Evolutionary conservation across 2,329 filamentous ascomycete species (phyloP), one percentile per base, ranked within the genome.

Genomic region (Diaporthe ampelina): DNA sequence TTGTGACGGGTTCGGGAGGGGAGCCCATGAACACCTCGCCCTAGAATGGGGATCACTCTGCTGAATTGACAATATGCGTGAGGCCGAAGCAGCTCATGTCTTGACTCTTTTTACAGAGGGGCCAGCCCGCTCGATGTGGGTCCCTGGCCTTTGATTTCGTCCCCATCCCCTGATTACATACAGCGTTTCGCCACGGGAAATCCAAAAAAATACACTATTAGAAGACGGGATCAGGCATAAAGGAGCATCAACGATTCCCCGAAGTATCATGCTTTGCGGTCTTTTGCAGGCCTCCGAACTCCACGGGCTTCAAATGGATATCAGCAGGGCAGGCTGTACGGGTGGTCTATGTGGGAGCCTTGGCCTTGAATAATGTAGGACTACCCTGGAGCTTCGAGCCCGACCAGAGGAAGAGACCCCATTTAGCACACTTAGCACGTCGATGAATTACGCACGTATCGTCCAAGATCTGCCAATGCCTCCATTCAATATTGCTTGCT

Each of bases 1-100:
- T 85, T 69, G 88, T 89, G 73, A 85, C 85, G 65, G 88, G 86
- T 78, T 80, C 83, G 72, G 85, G 86, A 73, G 88, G 88, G 74
- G 89, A 91, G 79, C 89, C 90, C 48, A 91, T 91, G 90, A 91
- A 90, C 85, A 91, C 89, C 79, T 91, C 89, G 82, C 90, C 90
- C 86, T 91, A 91, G 87, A 88, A 84, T 91, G 91, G 87, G 89
- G 83, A 82, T 84, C 81, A 54, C 21, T 35, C 19, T 40, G 32
- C 63, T 37, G 32, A 54, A 26, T 29, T 29, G 48, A 54, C 48
- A n/a, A 26, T 19, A 26, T 37, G 63, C 32, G 48, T 54, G 48
- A 68, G 21, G 48, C 32, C 48, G n/a, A 50, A 54, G 8, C 48
- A n/a, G 57, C 15, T 43, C 59, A 26, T 54, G 32, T 54, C 48